A percentile compares a stretch with the other conserved stretches of the same genome.
Conservation (phyloP, 768 basidiomycete genomes). For the Kwoniella dendrophila region DNA sequence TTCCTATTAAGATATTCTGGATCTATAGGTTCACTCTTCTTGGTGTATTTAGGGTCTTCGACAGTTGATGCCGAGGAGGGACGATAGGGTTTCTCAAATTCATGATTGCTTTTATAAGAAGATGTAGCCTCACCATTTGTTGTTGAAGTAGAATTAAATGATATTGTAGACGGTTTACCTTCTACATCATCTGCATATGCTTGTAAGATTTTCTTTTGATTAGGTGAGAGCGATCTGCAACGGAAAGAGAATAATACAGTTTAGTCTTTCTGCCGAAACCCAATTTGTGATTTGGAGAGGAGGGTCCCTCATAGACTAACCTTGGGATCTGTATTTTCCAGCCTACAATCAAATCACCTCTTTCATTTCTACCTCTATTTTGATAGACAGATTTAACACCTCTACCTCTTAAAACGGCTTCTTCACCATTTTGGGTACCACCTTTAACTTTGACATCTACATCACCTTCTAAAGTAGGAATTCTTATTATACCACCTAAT, state of each 20-base stretch:
- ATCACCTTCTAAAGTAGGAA: slow-evolving; percentile 93
- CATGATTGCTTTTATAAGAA: slow-evolving; percentile 2
- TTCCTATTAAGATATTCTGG: no score
- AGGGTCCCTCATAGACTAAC: slow-evolving; percentile 61
- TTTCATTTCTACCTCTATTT: slow-evolving; percentile 29
- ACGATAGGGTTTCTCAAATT: slow-evolving; percentile 15
- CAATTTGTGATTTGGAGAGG: background rate
- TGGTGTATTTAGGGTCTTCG: slow-evolving; percentile 1
- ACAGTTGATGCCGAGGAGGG: slow-evolving; percentile 3
- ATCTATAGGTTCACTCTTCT: slow-evolving; percentile 11
- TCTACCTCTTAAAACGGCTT: slow-evolving; percentile 87
- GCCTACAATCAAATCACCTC: slow-evolving; percentile 79
- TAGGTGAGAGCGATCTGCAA: slow-evolving; percentile 73
- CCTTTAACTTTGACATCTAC: slow-evolving; percentile 89
- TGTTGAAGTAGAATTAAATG: slow-evolving; percentile 32
- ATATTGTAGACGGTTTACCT: slow-evolving; percentile 60
- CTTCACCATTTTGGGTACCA: slow-evolving; percentile 95
- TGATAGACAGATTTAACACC: slow-evolving; percentile 64
- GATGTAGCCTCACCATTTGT: slow-evolving; percentile 24
- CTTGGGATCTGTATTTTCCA: slow-evolving; percentile 88
- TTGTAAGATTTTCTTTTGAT: slow-evolving; percentile 84
- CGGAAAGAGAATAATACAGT: background rate
- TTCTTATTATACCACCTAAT: slow-evolving; percentile 86
- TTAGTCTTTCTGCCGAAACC: background rate
- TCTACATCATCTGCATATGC: slow-evolving; percentile 92